Conservation (phyloP, 805 yeast genomes). For the Maudiozyma turicensis region DNA sequence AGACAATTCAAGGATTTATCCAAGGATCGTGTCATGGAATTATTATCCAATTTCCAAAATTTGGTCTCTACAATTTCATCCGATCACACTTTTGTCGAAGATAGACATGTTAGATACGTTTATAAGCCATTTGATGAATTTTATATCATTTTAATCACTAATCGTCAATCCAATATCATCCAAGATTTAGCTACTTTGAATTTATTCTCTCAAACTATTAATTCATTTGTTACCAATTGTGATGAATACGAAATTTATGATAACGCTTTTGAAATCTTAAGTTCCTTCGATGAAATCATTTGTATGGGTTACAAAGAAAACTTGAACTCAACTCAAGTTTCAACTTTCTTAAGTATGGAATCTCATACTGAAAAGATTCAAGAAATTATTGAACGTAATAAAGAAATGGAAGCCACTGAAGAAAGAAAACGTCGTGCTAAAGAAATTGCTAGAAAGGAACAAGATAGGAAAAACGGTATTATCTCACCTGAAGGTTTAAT, state of each 20-base stretch:
- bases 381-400: constrained; percentile 93
- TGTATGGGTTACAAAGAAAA: constrained; percentile 86
- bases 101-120: constrained; percentile 82
- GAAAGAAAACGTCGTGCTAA: constrained; percentile 93
- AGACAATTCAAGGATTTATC: constrained; percentile 84
- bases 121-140: constrained; percentile 94
- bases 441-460: constrained; percentile 73
- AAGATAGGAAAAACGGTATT: constrained; percentile 28
- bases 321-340: constrained; percentile 69
- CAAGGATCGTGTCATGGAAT: constrained; percentile 75
- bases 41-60: constrained; percentile 77
- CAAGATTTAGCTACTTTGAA: constrained; percentile 92
- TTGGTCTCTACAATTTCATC: constrained; percentile 57
- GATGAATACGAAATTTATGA: constrained; percentile 79
- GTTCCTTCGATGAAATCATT: constrained; percentile 91
- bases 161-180: constrained; percentile 80
- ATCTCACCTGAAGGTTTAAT: constrained; percentile 24
- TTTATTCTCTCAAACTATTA: constrained; percentile 71
- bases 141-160: constrained; percentile 83
- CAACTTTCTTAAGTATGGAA: constrained; percentile 91
- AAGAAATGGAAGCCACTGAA: constrained; percentile 93
- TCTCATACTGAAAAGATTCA: constrained; percentile 97
- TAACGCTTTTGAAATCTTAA: constrained; percentile 77
- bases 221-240: constrained; percentile 56
- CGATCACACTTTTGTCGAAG: constrained; percentile 92